Percentiles rank a stretch among this genome's conserved stretches.
Evolutionary conservation across 306 rosid species (phyloP).

Genomic region (Malus sylvestris): DNA sequence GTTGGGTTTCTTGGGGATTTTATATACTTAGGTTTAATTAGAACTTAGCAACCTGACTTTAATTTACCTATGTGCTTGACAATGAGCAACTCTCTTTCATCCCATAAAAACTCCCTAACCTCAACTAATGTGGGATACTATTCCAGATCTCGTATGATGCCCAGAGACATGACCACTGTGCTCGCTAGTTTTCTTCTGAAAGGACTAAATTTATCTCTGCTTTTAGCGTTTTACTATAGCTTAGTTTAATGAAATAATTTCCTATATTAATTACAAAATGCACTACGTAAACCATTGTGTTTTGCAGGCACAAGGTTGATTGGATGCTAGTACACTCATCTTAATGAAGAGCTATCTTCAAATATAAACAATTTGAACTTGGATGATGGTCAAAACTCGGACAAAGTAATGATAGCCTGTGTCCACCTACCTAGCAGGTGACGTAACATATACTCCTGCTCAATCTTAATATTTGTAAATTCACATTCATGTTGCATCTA

Average conservation of each 20-base stretch:
- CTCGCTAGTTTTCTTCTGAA: background rate
- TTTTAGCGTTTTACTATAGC: background rate
- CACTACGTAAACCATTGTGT: background rate
- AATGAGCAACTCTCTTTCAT: background rate
- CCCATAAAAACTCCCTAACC: background rate
- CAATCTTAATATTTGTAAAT: background rate
- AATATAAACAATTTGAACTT: background rate
- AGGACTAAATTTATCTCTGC: background rate
- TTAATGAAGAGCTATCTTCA: conserved; percentile 6
- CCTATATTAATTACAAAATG: background rate
- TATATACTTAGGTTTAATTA: background rate
- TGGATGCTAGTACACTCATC: conserved; percentile 24
- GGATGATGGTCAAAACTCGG: background rate
- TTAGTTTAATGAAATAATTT: background rate
- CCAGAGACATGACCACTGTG: background rate
- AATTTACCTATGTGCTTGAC: background rate
- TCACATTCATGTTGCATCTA: background rate
- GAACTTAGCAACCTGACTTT: background rate
- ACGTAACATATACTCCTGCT: background rate
- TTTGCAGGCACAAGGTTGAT: conserved; percentile 40
- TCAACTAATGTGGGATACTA: background rate
- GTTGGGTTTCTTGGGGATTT: background rate
- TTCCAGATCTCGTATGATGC: background rate
- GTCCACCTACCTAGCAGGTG: background rate
- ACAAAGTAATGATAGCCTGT: background rate